Evolutionary conservation across 768 basidiomycete genomes (phyloP), one percentile per base, ranked within the genome.

Genomic region (Calocybe cyanea): DNA sequence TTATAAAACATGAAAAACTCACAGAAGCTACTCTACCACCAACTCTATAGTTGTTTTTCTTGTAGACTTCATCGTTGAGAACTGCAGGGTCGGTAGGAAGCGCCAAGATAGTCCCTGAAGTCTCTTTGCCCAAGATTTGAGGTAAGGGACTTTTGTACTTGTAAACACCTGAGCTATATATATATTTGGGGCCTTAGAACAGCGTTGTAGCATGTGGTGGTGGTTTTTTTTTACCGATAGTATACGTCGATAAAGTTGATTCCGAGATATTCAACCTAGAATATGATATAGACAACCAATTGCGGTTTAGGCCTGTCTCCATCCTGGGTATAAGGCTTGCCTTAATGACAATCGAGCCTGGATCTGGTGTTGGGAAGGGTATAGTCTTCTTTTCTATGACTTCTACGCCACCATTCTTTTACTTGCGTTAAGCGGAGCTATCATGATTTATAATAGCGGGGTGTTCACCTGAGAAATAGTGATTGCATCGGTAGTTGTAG

Each of bases 211-310:
- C 24, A 6, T 42, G 21, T 31, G 24, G 13, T 14, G 7, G 6
- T 31, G 38, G 30, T n/a, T 17, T n/a, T n/a, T n/a, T 14, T 45
- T 62, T 65, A 84, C 79, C 92, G 74, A 59, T 77, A 81, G 63
- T 96, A 94, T 35, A 80, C 82, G 60, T 89, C 87, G 59, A 87
- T 91, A 61, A 87, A 96, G 69, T 96, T 96, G 56, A 95, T 76
- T 6, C 89, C 90, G 7, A 75, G 67, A 54, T 83, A 92, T 54
- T 89, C 80, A 18, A 83, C 71, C 86, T 85, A 30, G 17, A 20
- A 23, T 35, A 7, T 20, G n/a, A 11, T 28, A n/a, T n/a, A 23
- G 24, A 10, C 19, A 24, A 20, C n/a, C 38, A 9, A 38, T 28
- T 28, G 11, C 25, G 5, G 25, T 6, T 28, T 11, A 28, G 11